Evolutionary conservation across 768 basidiomycete species (phyloP), one percentile per base, ranked within the genome.

Genomic region (Boletus vermiculosoides): DNA sequence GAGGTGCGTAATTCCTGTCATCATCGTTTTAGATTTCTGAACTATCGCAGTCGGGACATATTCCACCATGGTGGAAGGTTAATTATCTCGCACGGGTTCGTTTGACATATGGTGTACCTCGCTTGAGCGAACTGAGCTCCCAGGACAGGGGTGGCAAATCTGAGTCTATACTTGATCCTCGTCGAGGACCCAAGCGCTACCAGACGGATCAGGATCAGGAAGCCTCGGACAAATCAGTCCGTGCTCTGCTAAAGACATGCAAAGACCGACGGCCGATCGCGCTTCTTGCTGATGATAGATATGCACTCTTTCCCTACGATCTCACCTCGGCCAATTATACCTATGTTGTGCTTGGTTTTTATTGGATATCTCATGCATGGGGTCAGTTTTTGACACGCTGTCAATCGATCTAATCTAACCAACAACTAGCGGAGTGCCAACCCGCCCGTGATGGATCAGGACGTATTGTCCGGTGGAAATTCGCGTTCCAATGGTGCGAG

Each of bases 21-120:
- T 44, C 33, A 20, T 22, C 36, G 54, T n/a, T 45, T 52, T 40
- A 60, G 50, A 54, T 52, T 50, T 51, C 54, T 65, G 41, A 46
- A 42, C 58, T 50, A 52, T 59, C 44, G 10, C 30, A 92, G 91
- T 46, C 86, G 88, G 11, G 91, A 94, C 63, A 63, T 76, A 16
- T 92, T 88, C 63, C 74, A 78, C 45, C 80, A 85, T 41, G 76
- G 70, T 16, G 91, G 92, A 16, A 83, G 76, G 59, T 65, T 91
- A 6, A 90, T 94, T 44, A 83, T 94, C 49, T 94, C 91, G 9
- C 91, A 94, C 68, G 92, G 90, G 91, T 93, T 59, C 54, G 81
- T 66, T 51, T 52, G 37, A 23, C 45, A 36, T 50, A 15, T 47
- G 37, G 39, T 36, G 15, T 33, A 41, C 22, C 8, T 4, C 25